phyloP scores from a whole-genome alignment of 169 alveolate genomes.

The Babesia caballi region DNA sequence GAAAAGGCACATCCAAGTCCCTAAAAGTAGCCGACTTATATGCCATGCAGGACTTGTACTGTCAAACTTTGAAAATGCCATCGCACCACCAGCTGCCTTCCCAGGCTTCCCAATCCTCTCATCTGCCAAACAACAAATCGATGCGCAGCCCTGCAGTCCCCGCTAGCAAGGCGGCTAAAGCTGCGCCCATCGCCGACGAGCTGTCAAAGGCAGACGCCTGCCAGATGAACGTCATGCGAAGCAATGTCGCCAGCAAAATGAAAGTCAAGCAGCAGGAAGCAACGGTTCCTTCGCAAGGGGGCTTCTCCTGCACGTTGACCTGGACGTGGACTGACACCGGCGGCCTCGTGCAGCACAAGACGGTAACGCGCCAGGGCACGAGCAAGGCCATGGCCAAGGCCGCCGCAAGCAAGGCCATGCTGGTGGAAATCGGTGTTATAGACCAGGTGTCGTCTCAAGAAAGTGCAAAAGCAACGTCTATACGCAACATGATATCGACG shows the following conservation, averaged over 20 bases:
- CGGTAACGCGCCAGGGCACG: constrained; percentile 8
- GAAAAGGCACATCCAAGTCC: constrained; percentile 29
- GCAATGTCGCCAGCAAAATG: constrained; percentile 12
- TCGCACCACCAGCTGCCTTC: neutral
- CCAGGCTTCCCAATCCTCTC: neutral
- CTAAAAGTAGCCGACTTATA: constrained; percentile 46
- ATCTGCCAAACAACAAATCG: neutral
- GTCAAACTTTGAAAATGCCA: constrained; percentile 5
- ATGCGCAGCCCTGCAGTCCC: neutral
- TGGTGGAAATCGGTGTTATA: constrained; percentile 53
- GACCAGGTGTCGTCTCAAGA: constrained; percentile 44
- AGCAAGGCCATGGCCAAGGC: constrained; percentile 59
- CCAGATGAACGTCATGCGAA: constrained; percentile 37
- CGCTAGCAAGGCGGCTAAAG: neutral
- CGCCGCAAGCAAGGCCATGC: constrained; percentile 60
- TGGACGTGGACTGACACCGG: constrained; percentile 46
- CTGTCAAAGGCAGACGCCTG: constrained; percentile 44
- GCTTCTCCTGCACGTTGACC: constrained; percentile 37
- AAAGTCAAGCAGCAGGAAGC: constrained; percentile 43
- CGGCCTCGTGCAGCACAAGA: constrained; percentile 17
- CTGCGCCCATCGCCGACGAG: constrained; percentile 2
- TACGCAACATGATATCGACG: constrained; percentile 8
- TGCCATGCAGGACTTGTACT: constrained; percentile 45
- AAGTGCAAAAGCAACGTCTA: constrained; percentile 20
- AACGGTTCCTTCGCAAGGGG: constrained; percentile 6